Evolutionary conservation across 345 rosid genomes (phyloP).

Genomic region (Kernera saxatilis): DNA sequence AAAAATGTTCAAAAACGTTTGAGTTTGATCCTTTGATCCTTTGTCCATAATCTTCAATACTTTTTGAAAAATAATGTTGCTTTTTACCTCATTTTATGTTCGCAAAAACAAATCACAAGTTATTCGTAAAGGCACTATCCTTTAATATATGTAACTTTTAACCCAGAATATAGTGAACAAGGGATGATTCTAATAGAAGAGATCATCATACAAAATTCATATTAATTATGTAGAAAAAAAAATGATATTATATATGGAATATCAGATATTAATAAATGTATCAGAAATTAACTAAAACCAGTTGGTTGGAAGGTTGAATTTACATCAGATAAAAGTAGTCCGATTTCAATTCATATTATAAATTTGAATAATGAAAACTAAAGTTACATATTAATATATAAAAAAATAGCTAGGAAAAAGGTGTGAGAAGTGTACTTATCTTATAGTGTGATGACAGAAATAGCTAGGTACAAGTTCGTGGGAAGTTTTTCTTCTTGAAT

Average conservation of each 20-base stretch:
- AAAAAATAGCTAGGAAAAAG: background rate
- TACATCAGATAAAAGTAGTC: background rate
- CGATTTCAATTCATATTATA: background rate
- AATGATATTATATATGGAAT: too few relatives aligned
- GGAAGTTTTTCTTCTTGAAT: background rate
- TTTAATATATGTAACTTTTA: too few relatives aligned
- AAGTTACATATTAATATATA: background rate
- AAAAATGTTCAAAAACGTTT: too few relatives aligned
- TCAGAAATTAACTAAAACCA: too few relatives aligned
- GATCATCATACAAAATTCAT: too few relatives aligned
- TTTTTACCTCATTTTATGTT: background rate
- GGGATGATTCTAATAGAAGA: too few relatives aligned
- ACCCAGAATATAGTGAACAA: too few relatives aligned
- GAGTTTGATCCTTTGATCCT: background rate
- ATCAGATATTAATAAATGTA: too few relatives aligned
- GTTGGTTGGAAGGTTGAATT: background rate
- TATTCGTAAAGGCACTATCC: too few relatives aligned
- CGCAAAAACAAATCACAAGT: background rate
- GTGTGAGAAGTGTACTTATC: conserved; percentile 23
- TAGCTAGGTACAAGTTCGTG: background rate
- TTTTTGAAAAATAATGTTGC: background rate
- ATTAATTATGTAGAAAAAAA: too few relatives aligned
- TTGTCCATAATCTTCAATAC: background rate
- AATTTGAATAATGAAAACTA: background rate
- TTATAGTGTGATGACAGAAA: conserved; percentile 12